Evolutionary conservation across 2,329 filamentous ascomycete genomes (phyloP), one percentile per base, ranked within the genome.

Genomic region (Coniochaeta sp.): DNA sequence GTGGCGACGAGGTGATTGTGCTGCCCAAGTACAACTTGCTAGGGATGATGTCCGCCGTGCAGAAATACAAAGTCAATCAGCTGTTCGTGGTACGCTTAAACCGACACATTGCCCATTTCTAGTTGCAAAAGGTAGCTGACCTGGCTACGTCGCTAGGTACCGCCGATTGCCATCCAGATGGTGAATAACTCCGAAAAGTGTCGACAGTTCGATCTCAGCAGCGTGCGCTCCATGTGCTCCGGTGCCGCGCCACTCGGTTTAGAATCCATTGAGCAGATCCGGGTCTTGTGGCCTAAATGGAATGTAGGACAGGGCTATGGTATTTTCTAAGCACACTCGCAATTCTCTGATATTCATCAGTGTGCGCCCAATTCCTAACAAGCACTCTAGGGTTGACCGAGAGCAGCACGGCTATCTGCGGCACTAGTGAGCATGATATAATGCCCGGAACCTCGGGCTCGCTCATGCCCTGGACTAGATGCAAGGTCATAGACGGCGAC

Each of bases 141-240:
- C 17, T 67, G 38, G 12, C 19, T 14, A 26, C 17, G 19, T 38
- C 42, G 14, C 7, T 47, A 87, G 84, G 87, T 93, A 0, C 90
- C 90, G 10, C 90, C 90, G 0, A 91, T 95, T 67, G 85, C 93
- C 61, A 90, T 93, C 62, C 79, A 83, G 62, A 82, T 93, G 77
- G 78, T 87, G 17, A 89, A 89, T 61, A 86, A 85, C 64, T 78
- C 80, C 42, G 73, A 82, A 0, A 64, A 81, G 0, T 81, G 85
- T 63, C 75, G 80, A 19, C 83, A 88, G 60, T 91, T 86, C 70
- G 88, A 93, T 65, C 74, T 93, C 1, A 87, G 81, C 64, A 86
- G 82, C 54, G 85, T 92, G 0, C 76, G 74, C 9, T 72, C 75
- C 2, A 72, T 90, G 14, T 89, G 89, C 70, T 89, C 87, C 0